A percentile compares a stretch with the other conserved stretches of the same genome.
Conservation (phyloP, 2,329 filamentous ascomycete species). For the Pezizomycotina sp. region DNA sequence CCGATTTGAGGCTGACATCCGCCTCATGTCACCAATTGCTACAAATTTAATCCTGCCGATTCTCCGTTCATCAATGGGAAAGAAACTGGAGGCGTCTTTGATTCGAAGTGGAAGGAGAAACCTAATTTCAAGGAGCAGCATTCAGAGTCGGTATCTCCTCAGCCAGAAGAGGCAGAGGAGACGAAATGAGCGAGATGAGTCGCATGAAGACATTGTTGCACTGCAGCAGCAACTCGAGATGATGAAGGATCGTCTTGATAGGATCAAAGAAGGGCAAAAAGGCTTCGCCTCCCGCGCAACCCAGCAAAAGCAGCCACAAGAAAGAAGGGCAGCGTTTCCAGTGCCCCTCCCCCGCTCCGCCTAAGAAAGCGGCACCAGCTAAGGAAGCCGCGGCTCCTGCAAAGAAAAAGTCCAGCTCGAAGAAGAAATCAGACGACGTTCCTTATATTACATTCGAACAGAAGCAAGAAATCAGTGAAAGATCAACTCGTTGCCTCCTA, state of each 20-base stretch:
- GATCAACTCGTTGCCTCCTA: slow-evolving; percentile 62
- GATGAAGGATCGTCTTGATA: slow-evolving; percentile 50
- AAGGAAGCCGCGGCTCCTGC: slow-evolving; percentile 27
- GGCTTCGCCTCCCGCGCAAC: slow-evolving; percentile 35
- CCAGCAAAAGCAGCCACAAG: slow-evolving; percentile 39
- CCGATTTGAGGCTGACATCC: slow-evolving; percentile 77
- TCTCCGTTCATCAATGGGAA: slow-evolving; percentile 57
- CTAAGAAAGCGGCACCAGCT: slow-evolving; percentile 33
- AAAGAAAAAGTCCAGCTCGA: slow-evolving; percentile 27
- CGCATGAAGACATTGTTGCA: slow-evolving; percentile 43
- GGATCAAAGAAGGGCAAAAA: slow-evolving; percentile 42
- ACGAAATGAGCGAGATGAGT: slow-evolving; percentile 44
- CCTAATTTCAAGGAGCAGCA: slow-evolving; percentile 64
- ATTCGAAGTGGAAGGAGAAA: slow-evolving; percentile 60
- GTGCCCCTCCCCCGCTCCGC: slow-evolving; percentile 20
- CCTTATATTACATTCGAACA: slow-evolving; percentile 52
- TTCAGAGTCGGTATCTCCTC: slow-evolving; percentile 47
- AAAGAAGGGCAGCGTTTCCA: slow-evolving; percentile 19
- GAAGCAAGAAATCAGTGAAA: slow-evolving; percentile 79
- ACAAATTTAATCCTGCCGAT: slow-evolving; percentile 70
- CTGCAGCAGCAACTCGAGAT: slow-evolving; percentile 57
- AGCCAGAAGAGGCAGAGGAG: slow-evolving; percentile 53
- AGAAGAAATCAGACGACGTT: slow-evolving; percentile 32
- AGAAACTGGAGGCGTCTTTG: slow-evolving; percentile 58
- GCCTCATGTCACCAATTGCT: slow-evolving; percentile 73